These are phyloP conservation scores for Morella rubra DNA, from an alignment of 306 rosid species.

Conservation along the genomic window DNA sequence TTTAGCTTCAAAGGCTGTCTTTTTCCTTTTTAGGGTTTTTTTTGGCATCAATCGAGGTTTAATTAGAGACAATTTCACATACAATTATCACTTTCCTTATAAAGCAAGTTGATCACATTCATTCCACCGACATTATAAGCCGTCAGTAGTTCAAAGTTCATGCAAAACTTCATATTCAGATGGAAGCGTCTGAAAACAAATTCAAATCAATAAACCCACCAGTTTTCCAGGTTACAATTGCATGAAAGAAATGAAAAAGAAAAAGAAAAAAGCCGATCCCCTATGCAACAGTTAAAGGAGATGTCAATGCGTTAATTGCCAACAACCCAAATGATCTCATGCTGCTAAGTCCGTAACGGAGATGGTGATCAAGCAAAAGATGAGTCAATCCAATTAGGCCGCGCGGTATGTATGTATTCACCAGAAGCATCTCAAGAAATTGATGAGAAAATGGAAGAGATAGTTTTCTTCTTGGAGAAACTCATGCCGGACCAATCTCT, in stretches of 20 bases:
- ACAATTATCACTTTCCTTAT: no score
- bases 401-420: not conserved
- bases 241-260: not conserved
- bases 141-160: no score
- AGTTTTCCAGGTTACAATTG: not conserved
- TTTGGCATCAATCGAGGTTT: no score
- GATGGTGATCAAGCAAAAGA: not conserved
- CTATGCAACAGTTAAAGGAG: not conserved
- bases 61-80: no score
- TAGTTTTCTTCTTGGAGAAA: constrained; percentile 52
- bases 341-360: not conserved
- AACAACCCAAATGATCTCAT: not conserved
- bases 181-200: not conserved
- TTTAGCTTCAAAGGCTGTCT: no score
- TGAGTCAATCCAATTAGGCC: no score
- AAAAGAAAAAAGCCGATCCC: not conserved
- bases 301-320: not conserved
- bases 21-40: no score
- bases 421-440: constrained; percentile 47
- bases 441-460: constrained; percentile 55
- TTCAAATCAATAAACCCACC: not conserved
- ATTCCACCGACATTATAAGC: no score
- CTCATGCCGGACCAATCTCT: constrained; percentile 60
- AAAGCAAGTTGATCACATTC: no score
- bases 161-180: not conserved